These are phyloP conservation scores for Aspergillus nidulans DNA, from an alignment of 495 filamentous ascomycete species.

Conservation along the genomic window DNA sequence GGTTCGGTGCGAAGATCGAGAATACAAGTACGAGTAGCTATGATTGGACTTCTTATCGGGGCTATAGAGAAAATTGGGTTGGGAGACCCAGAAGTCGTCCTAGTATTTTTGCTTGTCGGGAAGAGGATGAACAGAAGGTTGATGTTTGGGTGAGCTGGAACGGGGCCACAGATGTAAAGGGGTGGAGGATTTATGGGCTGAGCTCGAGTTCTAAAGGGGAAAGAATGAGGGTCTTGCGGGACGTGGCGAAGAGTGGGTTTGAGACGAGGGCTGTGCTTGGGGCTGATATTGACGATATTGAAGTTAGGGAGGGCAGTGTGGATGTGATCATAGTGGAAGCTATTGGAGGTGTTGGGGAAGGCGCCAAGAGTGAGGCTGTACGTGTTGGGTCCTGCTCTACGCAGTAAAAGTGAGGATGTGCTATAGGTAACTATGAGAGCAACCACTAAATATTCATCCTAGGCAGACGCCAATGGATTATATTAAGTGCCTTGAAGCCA, in stretches of 20 bases:
- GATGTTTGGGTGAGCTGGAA: constrained; percentile 33
- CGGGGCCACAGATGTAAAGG: constrained; percentile 26
- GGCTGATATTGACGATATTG: neutral
- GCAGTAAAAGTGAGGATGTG: neutral
- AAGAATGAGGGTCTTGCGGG: neutral
- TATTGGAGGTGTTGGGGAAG: constrained; percentile 5
- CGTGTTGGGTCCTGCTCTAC: neutral
- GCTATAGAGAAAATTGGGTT: constrained; percentile 19
- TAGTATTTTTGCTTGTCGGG: constrained; percentile 16
- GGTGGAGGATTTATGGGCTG: constrained; percentile 11
- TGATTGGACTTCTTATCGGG: constrained; percentile 20
- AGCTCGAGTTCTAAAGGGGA: neutral
- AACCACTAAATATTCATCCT: too few relatives aligned
- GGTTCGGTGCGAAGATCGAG: constrained; percentile 16
- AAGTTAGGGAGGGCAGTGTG: neutral
- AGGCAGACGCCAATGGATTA: too few relatives aligned
- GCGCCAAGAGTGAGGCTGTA: neutral
- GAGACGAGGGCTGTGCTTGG: constrained; percentile 1
- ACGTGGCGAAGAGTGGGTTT: constrained; percentile 3
- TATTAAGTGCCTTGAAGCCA: too few relatives aligned
- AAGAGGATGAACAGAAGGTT: neutral
- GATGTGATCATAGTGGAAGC: neutral
- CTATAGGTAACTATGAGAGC: neutral
- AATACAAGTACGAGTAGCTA: neutral
- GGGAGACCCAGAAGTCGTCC: constrained; percentile 20